A percentile compares a stretch with the other conserved stretches of the same genome.
These are phyloP conservation scores for Alternaria burnsii DNA, from an alignment of 2,329 filamentous ascomycete species.

Conservation along the genomic window DNA sequence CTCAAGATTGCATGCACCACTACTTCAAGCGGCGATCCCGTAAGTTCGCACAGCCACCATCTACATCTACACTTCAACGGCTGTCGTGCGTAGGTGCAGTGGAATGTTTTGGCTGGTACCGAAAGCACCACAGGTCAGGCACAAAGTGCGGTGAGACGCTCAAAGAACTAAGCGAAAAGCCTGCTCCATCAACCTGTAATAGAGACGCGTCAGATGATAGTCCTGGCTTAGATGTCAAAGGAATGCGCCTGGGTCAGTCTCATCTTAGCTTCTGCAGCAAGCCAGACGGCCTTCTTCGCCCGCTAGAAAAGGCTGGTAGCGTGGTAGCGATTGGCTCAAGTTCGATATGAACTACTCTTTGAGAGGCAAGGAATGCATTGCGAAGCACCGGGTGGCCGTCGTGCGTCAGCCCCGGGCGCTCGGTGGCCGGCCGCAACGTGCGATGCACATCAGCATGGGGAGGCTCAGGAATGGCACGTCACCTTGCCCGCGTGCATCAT, in stretches of 20 bases:
- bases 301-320: slow-evolving; percentile 21
- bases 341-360: slow-evolving; percentile 26
- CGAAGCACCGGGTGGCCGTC: slow-evolving; percentile 32
- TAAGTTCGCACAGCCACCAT: slow-evolving; percentile 48
- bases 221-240: slow-evolving; percentile 30
- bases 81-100: slow-evolving; percentile 45
- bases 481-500: slow-evolving; percentile 38
- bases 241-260: slow-evolving; percentile 32
- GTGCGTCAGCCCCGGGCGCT: slow-evolving; percentile 39
- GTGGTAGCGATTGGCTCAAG: slow-evolving; percentile 27
- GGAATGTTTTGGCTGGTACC: slow-evolving; percentile 40
- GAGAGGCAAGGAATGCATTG: slow-evolving; percentile 48
- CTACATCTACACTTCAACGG: slow-evolving; percentile 46
- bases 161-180: slow-evolving; percentile 37
- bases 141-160: slow-evolving; percentile 36
- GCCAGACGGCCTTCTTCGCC: slow-evolving; percentile 28
- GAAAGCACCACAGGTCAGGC: slow-evolving; percentile 26
- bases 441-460: slow-evolving; percentile 44
- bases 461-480: slow-evolving; percentile 38
- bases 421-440: slow-evolving; percentile 46
- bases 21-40: slow-evolving; percentile 35
- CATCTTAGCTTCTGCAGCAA: slow-evolving; percentile 39
- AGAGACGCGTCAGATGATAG: slow-evolving; percentile 46
- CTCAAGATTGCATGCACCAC: slow-evolving; percentile 34
- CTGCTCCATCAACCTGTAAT: slow-evolving; percentile 35